Evolutionary conservation across 1,139 yeast species (phyloP), one percentile per base, ranked within the genome.

Genomic region (Lodderomyces theae): DNA sequence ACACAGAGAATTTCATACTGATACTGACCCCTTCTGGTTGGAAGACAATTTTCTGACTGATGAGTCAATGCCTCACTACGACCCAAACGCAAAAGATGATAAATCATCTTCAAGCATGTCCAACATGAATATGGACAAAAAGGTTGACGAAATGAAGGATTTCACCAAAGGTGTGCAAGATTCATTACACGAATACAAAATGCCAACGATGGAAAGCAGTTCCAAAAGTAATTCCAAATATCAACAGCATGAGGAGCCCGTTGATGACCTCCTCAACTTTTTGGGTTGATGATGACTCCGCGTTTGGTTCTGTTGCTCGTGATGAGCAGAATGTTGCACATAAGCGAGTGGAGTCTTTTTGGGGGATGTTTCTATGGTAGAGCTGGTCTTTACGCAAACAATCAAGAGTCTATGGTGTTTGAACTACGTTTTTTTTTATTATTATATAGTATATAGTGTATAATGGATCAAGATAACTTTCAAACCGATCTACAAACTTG

Each of bases 201-300:
- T 25, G 18, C 18, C 31, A 15, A 28, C 9, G 31, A 28, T 15
- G 31, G 31, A 28, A 9, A 31, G 18, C 16, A 11, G 18, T 31
- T 21, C 34, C 23, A 31, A 31, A 32, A 32, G 35, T 13, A 22
- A n/a, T 11, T 22, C 26, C 24, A 21, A 12, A 11, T 17, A 32
- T 5, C 10, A 31, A 4, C n/a, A 32, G 32, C 31, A 26, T 23
- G 33, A n/a, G 35, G 29, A 15, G n/a, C 24, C 24, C 11, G 25
- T 21, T 32, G 48, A 46, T 28, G 49, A 47, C 32, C 46, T 44
- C 34, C 35, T 47, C 25, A 47, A 47, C 34, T 43, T 47, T 40
- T 41, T 47, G 30, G 49, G 51, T 36, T 47, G 41, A 38, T 44
- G 38, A 30, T 23, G 26, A 5, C 11, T 8, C 11, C 26, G 11